Conservation (phyloP, 169 alveolate genomes). For the Eimeria tenella region DNA sequence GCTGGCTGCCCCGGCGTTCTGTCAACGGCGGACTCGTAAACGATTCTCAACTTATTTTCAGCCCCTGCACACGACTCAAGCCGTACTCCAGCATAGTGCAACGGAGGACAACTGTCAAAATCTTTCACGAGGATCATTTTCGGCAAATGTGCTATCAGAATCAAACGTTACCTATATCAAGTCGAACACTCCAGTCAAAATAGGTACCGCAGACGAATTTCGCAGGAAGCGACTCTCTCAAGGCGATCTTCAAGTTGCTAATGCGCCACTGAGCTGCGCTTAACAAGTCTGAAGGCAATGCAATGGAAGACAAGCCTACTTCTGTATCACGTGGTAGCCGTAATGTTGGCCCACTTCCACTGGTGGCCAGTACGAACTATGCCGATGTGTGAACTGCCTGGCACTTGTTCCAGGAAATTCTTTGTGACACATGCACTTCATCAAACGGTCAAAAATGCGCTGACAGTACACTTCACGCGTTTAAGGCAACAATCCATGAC, state of each 20-base stretch:
- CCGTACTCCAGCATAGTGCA: no score
- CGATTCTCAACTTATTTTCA: constrained; percentile 78
- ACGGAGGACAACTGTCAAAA: not conserved
- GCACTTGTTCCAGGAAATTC: no score
- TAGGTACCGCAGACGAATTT: constrained; percentile 77
- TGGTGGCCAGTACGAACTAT: no score
- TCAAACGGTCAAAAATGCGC: no score
- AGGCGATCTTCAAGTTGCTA: constrained; percentile 14
- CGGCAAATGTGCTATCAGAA: not conserved
- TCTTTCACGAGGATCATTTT: not conserved
- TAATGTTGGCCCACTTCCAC: no score
- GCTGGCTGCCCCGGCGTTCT: constrained; percentile 68
- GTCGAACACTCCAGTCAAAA: constrained; percentile 82
- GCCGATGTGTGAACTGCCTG: no score
- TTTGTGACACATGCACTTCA: no score
- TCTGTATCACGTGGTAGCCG: no score
- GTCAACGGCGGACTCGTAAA: constrained; percentile 80
- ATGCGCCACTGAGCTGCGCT: constrained; percentile 68
- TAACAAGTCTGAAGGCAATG: constrained; percentile 6
- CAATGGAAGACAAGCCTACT: no score
- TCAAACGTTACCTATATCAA: constrained; percentile 76
- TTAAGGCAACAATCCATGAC: no score
- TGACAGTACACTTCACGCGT: no score
- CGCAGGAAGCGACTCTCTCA: constrained; percentile 52
- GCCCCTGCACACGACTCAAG: constrained; percentile 73